A percentile compares a stretch with the other conserved stretches of the same genome.
Conservation (phyloP, 2,329 filamentous ascomycete genomes). For the Dendryphion nanum region DNA sequence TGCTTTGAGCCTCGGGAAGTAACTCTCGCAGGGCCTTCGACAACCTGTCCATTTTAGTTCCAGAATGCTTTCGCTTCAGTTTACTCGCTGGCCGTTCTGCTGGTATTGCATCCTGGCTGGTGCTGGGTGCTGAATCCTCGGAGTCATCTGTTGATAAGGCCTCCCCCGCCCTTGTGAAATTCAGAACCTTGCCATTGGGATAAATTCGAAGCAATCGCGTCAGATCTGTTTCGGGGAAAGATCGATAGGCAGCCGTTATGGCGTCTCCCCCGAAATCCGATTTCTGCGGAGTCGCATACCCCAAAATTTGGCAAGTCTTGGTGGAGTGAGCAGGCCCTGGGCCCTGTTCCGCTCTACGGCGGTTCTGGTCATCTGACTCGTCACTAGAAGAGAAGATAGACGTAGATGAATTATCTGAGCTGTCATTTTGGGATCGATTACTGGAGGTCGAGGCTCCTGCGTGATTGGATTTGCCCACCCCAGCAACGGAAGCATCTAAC, state of each 20-base stretch:
- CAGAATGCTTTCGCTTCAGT: neutral
- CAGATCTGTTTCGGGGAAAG: constrained; percentile 5
- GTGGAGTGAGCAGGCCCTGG: neutral
- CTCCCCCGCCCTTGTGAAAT: constrained; percentile 1
- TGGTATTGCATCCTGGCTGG: neutral
- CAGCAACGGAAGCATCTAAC: constrained; percentile 30
- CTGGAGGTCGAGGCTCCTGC: neutral
- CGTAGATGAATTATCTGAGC: neutral
- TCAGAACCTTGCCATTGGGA: constrained; percentile 9
- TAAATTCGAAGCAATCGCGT: constrained; percentile 3
- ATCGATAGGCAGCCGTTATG: neutral
- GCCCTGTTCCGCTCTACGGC: neutral
- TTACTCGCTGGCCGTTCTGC: neutral
- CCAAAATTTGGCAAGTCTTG: constrained; percentile 16
- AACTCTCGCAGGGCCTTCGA: constrained; percentile 51
- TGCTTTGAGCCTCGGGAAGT: constrained; percentile 40
- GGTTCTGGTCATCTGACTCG: neutral
- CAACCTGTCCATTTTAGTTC: neutral
- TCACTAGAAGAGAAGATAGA: neutral
- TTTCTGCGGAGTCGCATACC: constrained; percentile 7
- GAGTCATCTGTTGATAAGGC: neutral
- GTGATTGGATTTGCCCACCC: constrained; percentile 1
- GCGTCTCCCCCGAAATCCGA: constrained; percentile 2
- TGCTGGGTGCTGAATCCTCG: neutral
- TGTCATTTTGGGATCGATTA: neutral